Conservation (phyloP, 768 basidiomycete genomes). For the Suillus fuscotomentosus region DNA sequence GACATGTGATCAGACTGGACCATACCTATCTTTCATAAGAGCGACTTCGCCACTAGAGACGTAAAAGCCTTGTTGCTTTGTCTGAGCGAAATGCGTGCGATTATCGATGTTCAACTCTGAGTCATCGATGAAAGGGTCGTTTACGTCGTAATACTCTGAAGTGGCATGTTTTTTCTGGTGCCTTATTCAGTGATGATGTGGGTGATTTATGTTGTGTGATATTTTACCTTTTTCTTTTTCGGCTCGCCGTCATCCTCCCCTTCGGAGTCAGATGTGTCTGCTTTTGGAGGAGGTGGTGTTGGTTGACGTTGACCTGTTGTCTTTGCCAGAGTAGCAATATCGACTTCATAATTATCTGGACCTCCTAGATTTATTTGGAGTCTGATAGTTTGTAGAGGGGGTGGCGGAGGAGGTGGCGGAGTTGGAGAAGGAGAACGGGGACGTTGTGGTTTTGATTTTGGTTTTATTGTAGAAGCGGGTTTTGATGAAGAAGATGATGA, state of each 20-base stretch:
- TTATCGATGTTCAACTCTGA: constrained; percentile 90
- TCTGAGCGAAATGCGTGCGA: constrained; percentile 87
- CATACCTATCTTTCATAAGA: constrained; percentile 71
- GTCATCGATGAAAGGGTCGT: constrained; percentile 97
- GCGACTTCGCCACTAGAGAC: constrained; percentile 89
- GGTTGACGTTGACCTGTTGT: constrained; percentile 62
- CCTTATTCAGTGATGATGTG: constrained; percentile 7
- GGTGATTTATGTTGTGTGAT: background rate
- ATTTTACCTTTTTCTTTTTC: constrained; percentile 38
- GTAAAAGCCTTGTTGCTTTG: constrained; percentile 91
- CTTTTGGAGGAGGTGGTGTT: constrained; percentile 50
- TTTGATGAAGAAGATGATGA: constrained; percentile 21
- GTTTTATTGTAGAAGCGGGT: constrained; percentile 40
- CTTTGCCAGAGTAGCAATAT: constrained; percentile 57
- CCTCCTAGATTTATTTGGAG: constrained; percentile 71
- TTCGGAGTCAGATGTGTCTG: constrained; percentile 57
- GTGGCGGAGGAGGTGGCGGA: constrained; percentile 46
- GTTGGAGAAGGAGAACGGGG: constrained; percentile 58
- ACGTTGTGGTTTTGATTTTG: constrained; percentile 48
- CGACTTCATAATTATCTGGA: constrained; percentile 72
- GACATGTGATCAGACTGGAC: constrained; percentile 8
- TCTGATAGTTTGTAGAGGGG: constrained; percentile 61
- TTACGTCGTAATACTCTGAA: constrained; percentile 84
- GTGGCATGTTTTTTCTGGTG: constrained; percentile 52
- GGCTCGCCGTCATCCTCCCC: constrained; percentile 42